Evolutionary conservation across 345 rosid species (phyloP).

Genomic region (Populus pruinosa): DNA sequence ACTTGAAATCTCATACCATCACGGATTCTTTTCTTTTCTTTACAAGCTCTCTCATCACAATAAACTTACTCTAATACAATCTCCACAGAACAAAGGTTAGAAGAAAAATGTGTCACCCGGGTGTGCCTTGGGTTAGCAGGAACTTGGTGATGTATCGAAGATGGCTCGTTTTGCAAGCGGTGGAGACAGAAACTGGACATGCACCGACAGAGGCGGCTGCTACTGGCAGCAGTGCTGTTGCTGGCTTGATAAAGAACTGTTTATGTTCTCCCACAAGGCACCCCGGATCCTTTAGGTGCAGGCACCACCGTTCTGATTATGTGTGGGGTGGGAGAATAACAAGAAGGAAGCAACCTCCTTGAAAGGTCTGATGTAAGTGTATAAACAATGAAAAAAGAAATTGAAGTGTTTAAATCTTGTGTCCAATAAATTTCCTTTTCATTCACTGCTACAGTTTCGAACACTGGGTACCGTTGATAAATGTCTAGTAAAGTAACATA

Average conservation of each 20-base stretch:
- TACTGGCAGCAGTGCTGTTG: background rate
- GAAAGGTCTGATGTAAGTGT: background rate
- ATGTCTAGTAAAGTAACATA: background rate
- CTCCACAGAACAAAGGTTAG: background rate
- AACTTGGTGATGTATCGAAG: background rate
- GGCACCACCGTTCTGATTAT: slow-evolving; percentile 40
- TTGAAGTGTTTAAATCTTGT: background rate
- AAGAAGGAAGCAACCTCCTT: background rate
- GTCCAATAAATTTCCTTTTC: background rate
- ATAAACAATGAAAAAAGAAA: background rate
- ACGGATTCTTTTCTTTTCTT: background rate
- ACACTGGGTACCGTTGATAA: background rate
- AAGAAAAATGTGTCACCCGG: background rate
- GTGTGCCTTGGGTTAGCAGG: background rate
- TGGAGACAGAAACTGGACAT: background rate
- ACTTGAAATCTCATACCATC: background rate
- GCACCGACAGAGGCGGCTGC: background rate
- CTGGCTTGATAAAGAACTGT: slow-evolving; percentile 36
- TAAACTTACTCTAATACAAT: background rate
- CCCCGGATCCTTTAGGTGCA: slow-evolving; percentile 66
- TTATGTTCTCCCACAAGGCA: slow-evolving; percentile 70
- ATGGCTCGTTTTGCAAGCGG: background rate
- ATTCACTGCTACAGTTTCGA: background rate
- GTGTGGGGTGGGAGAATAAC: background rate
- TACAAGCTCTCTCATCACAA: background rate